These are phyloP conservation scores for Penicillium odoratum DNA, from an alignment of 495 filamentous ascomycete genomes.

Conservation along the genomic window DNA sequence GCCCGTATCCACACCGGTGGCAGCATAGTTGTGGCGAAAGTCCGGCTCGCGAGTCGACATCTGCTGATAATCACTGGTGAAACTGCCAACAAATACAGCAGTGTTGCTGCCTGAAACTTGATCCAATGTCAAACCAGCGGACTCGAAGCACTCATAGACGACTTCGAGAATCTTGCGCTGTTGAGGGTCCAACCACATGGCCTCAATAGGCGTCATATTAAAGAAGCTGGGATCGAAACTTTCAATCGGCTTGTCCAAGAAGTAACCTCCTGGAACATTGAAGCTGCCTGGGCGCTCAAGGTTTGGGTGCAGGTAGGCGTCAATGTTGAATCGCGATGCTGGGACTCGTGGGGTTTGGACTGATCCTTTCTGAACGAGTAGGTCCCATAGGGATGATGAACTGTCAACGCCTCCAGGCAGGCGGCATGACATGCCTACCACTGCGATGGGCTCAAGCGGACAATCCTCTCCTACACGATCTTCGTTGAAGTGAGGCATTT, in stretches of 20 bases:
- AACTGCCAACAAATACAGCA: slow-evolving; percentile 15
- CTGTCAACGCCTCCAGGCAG: background rate
- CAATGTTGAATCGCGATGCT: background rate
- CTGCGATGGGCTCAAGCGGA: slow-evolving; percentile 5
- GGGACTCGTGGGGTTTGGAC: background rate
- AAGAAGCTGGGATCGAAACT: slow-evolving; percentile 1
- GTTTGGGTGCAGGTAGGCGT: background rate
- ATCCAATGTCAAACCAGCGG: slow-evolving; percentile 15
- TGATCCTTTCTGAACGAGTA: background rate
- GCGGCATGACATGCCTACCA: slow-evolving; percentile 3
- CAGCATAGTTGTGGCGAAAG: slow-evolving; percentile 15
- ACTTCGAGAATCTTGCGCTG: slow-evolving; percentile 31
- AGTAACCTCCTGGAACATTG: background rate
- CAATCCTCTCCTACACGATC: background rate
- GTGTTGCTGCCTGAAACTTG: slow-evolving; percentile 1
- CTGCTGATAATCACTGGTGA: slow-evolving; percentile 12
- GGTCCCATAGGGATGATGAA: slow-evolving; percentile 1
- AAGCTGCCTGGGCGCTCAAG: slow-evolving; percentile 3
- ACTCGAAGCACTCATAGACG: slow-evolving; percentile 33
- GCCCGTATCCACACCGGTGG: slow-evolving; percentile 31
- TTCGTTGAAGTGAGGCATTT: background rate
- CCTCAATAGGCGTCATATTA: slow-evolving; percentile 5
- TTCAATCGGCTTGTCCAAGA: background rate
- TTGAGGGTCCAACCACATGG: slow-evolving; percentile 30
- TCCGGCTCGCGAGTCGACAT: background rate